These are phyloP conservation scores for Mycena leptocephala DNA, from an alignment of 768 basidiomycete species.

Conservation along the genomic window DNA sequence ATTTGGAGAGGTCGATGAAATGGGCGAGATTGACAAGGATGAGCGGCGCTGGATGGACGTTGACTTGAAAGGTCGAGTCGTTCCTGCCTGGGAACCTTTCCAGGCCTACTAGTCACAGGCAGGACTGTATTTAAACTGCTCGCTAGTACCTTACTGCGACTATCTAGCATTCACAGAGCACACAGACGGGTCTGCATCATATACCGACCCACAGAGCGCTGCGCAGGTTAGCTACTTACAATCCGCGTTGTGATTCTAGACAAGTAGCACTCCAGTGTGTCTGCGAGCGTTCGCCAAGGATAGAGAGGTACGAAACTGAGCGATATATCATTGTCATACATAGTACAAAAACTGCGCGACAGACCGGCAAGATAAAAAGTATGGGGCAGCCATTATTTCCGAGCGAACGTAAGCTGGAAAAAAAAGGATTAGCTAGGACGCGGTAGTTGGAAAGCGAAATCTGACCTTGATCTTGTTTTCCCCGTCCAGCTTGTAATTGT, in stretches of 20 bases:
- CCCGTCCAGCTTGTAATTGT: slow-evolving; percentile 98
- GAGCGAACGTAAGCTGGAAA: slow-evolving; percentile 80
- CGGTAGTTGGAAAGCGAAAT: background rate
- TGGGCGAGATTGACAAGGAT: slow-evolving; percentile 64
- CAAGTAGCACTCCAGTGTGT: background rate
- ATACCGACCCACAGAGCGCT: background rate
- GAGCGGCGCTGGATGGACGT: slow-evolving; percentile 75
- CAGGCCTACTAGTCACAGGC: slow-evolving; percentile 49
- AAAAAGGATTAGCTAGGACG: slow-evolving; percentile 5
- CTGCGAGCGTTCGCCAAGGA: background rate
- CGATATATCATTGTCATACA: slow-evolving; percentile 26
- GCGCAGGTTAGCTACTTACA: background rate
- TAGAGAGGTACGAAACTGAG: background rate
- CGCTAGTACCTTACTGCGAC: background rate
- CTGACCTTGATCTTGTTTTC: slow-evolving; percentile 98
- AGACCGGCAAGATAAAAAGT: slow-evolving; percentile 20
- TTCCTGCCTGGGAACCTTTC: slow-evolving; percentile 75
- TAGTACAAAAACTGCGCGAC: slow-evolving; percentile 21
- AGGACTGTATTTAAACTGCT: background rate
- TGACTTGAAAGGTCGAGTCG: slow-evolving; percentile 70
- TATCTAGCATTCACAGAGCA: background rate
- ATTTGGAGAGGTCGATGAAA: slow-evolving; percentile 67
- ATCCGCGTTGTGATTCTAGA: background rate
- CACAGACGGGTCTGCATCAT: background rate
- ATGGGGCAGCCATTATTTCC: slow-evolving; percentile 63